Evolutionary conservation across 2,329 filamentous ascomycete species (phyloP).

Genomic region (Colletotrichum phormii): DNA sequence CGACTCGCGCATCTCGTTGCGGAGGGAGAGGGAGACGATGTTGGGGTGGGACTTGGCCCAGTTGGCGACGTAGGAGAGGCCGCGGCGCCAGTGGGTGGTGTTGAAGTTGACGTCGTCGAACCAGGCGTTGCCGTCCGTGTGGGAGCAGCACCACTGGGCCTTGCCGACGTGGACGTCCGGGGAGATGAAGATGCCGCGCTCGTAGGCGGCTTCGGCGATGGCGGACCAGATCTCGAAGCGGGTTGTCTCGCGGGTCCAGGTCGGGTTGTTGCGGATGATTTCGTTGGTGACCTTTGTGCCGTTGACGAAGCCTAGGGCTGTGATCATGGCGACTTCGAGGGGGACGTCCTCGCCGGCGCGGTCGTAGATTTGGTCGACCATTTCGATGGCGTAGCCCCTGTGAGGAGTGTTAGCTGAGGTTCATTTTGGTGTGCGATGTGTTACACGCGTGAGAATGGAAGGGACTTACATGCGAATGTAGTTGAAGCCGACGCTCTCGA

Average conservation of each 20-base stretch:
- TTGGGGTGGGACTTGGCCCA: slow-evolving; percentile 52
- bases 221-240: slow-evolving; percentile 56
- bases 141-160: slow-evolving; percentile 59
- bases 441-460: not conserved
- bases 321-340: slow-evolving; percentile 51
- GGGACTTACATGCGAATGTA: slow-evolving; percentile 56
- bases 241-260: slow-evolving; percentile 65
- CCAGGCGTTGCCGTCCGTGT: slow-evolving; percentile 64
- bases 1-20: slow-evolving; percentile 67
- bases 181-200: slow-evolving; percentile 51
- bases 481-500: slow-evolving; percentile 66
- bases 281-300: slow-evolving; percentile 57
- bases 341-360: slow-evolving; percentile 53
- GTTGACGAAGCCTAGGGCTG: slow-evolving; percentile 58
- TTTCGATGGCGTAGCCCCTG: slow-evolving; percentile 65
- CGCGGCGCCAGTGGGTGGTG: slow-evolving; percentile 64
- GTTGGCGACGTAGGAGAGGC: slow-evolving; percentile 61
- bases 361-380: slow-evolving; percentile 62
- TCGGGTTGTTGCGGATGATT: slow-evolving; percentile 62
- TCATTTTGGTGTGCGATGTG: too few relatives aligned
- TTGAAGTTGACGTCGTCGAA: slow-evolving; percentile 67
- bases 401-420: slow-evolving; percentile 5
- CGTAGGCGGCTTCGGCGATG: slow-evolving; percentile 18
- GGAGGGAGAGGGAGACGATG: slow-evolving; percentile 52
- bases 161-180: slow-evolving; percentile 55